Conservation (phyloP, 768 basidiomycete species). For the Pleurotus cornucopiae region DNA sequence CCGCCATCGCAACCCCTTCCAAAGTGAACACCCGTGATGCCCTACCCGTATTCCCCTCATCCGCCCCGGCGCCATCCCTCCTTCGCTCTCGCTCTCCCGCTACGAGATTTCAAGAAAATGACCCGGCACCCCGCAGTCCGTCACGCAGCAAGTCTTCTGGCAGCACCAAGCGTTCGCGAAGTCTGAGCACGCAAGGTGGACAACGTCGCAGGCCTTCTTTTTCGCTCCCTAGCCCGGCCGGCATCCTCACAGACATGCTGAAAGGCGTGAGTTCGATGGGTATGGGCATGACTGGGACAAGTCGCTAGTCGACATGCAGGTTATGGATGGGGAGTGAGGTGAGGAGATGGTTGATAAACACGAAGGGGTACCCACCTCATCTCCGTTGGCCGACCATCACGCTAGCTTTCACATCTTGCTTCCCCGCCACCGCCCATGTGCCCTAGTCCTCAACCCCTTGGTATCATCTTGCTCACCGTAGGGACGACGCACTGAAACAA, state of each 20-base stretch:
- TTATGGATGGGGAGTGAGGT: neutral
- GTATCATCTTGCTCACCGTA: too few relatives aligned
- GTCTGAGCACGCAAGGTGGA: slow-evolving; percentile 6
- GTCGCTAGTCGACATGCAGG: neutral
- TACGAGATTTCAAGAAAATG: neutral
- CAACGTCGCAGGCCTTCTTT: slow-evolving; percentile 22
- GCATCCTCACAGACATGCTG: slow-evolving; percentile 32
- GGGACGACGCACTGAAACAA: too few relatives aligned
- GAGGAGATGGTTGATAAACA: neutral
- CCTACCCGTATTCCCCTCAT: neutral
- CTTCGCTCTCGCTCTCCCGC: slow-evolving; percentile 1
- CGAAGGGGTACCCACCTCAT: neutral
- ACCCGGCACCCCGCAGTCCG: neutral
- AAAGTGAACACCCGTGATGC: neutral
- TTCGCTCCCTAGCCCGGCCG: slow-evolving; percentile 23
- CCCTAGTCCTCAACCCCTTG: too few relatives aligned
- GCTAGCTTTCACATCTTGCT: too few relatives aligned
- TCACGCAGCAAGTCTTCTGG: neutral
- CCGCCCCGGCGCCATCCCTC: slow-evolving; percentile 3
- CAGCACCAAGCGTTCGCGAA: neutral
- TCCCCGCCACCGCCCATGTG: too few relatives aligned
- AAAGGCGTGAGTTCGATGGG: slow-evolving; percentile 38
- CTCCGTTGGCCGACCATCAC: neutral
- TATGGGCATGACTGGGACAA: neutral
- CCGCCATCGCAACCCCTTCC: neutral